Base-by-base conservation (phyloP, 257 asterid species). In the Solanum pinnatisectum region DNA sequence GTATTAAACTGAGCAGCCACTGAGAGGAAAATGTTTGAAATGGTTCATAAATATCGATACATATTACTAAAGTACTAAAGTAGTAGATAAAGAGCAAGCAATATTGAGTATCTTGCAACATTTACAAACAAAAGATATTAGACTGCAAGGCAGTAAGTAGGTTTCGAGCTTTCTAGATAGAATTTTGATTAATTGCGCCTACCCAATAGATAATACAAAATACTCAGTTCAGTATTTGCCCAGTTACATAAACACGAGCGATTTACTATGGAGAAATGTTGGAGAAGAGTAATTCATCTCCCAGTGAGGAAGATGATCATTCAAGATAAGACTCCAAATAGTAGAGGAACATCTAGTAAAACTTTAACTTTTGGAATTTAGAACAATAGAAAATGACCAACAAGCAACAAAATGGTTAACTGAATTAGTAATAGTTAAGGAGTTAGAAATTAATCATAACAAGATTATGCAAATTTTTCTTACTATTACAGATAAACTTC, bases 1-100 rank as follows among this genome's bases (percentile, higher is more conserved):
- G 97, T 95, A 81, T 87, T 86, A 86, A 92, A 90, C 92, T 93
- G 94, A 84, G 94, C 96, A 74, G 99, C 98, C 92, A 92, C 99
- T 96, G 98, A 42, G 84, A 46, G 88, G 82, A 78, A 83, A 76
- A 86, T 82, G 86, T 84, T 87, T 42, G 37, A 60, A 87, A 49
- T 87, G 67, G 91, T 89, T 79, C 87, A 36, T 71, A 49, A 37
- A 37, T 71, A 81, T 72, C 63, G 68, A 83, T 6, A 35, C 39
- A 59, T 78, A 32, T 85, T 52, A 18, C 63, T 52, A 6, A 49
- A 49, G 60, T 84, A 77, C 56, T 89, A 74, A 88, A 79, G 33
- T 83, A 85, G 52, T 12, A 86, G 88, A 40, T 86, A 44, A 27
- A 86, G 72, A 86, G 6, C 36, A 86, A 70, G 60, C n/a, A 14